Evolutionary conservation across 805 yeast genomes (phyloP), one percentile per base, ranked within the genome.

Genomic region (Ogataea populi-albae): DNA sequence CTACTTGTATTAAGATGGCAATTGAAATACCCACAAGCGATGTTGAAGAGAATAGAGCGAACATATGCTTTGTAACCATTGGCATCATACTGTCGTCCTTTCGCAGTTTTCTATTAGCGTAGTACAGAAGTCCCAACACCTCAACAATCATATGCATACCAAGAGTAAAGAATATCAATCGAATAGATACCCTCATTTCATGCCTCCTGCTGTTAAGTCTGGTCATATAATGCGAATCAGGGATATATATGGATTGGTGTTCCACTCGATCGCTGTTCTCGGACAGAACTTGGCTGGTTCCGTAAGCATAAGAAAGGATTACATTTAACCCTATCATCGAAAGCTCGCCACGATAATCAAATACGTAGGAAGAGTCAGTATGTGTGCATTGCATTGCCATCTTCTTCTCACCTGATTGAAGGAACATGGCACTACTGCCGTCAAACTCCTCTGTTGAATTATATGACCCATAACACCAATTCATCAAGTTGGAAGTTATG

Each of bases 391-490:
- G 30, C 2, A 45, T 15, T 8, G 40, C 36, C 2, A 11, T 17
- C n/a, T 27, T 19, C 6, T 17, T 26, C 7, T 12, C 26, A 0
- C 18, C 23, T 6, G 32, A 8, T 26, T 45, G 43, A 6, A 14
- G 21, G 23, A 38, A 45, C 4, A 17, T 25, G 3, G 26, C 32
- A 3, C 33, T 8, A 5, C 30, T 16, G 12, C 48, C 35, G 9
- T 39, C 28, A 3, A 29, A 26, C 5, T 26, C 14, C 17, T 41
- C 41, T 14, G 30, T 40, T 36, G 23, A 17, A 14, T 61, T 59
- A 42, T 66, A 69, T 34, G 53, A 56, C 1, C 73, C 75, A 34
- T 55, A 62, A 46, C 80, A 74, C 66, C 72, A 71, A 32, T 58
- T 52, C 64, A 67, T 61, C 3, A 72, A 32, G 5, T 68, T 58